phyloP scores from a whole-genome alignment of 805 yeast genomes.

The Metschnikowia matae region DNA sequence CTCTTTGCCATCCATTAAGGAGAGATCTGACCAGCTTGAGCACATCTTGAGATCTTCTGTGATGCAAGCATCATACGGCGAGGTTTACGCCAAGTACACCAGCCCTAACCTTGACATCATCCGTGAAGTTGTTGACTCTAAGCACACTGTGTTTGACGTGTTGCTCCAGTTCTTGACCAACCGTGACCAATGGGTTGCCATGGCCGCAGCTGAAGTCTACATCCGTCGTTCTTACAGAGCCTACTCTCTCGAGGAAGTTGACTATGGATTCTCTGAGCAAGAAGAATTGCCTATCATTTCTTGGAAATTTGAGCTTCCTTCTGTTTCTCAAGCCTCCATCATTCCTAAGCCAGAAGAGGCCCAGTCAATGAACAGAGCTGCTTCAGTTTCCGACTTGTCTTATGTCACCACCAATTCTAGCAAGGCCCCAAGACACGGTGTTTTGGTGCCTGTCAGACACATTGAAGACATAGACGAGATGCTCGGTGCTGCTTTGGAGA shows the following conservation, averaged over 20 bases:
- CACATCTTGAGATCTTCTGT: constrained; percentile 91
- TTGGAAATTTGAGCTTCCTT: constrained; percentile 86
- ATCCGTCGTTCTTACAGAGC: constrained; percentile 97
- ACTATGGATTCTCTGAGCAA: constrained; percentile 51
- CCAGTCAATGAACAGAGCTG: constrained; percentile 66
- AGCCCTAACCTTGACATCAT: constrained; percentile 77
- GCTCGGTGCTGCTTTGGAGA: constrained; percentile 68
- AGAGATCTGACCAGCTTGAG: constrained; percentile 95
- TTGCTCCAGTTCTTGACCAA: constrained; percentile 85
- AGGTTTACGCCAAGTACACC: constrained; percentile 66
- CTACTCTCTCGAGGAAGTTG: constrained; percentile 76
- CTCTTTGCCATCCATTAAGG: constrained; percentile 92
- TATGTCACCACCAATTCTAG: constrained; percentile 73
- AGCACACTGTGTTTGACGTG: constrained; percentile 94
- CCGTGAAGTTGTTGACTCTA: constrained; percentile 92
- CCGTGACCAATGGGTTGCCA: constrained; percentile 79
- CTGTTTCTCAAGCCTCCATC: constrained; percentile 68
- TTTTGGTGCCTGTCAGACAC: constrained; percentile 73
- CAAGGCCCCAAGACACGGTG: constrained; percentile 77
- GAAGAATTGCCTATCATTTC: constrained; percentile 61
- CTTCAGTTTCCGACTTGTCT: constrained; percentile 88
- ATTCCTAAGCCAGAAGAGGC: constrained; percentile 41
- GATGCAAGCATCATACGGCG: constrained; percentile 86
- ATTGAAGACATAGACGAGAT: constrained; percentile 88
- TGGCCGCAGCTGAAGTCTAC: constrained; percentile 96